phyloP scores from a whole-genome alignment of 2,329 filamentous ascomycete genomes.

The Ceratocystis variospora region DNA sequence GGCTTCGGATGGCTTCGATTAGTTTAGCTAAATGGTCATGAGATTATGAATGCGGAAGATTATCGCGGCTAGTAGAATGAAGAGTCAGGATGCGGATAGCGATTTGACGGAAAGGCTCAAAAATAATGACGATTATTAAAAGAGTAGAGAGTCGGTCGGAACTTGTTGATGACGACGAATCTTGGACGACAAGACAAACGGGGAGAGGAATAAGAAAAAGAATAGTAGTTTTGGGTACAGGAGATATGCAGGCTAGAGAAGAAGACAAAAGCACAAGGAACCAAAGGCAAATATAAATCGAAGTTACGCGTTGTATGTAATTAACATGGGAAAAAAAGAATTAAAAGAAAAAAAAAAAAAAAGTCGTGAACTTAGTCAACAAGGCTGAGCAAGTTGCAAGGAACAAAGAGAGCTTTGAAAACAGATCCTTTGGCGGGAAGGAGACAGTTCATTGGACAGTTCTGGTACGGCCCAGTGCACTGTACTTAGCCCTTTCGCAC shows the following conservation, averaged over 20 bases:
- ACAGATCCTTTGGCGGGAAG: background rate
- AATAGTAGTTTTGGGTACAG: background rate
- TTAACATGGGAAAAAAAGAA: background rate
- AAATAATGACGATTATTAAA: background rate
- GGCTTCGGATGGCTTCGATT: background rate
- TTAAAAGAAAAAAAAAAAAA: background rate
- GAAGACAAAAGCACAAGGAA: background rate
- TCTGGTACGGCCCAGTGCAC: background rate
- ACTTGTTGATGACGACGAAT: too few species aligned
- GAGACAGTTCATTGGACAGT: background rate
- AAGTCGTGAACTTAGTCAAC: background rate
- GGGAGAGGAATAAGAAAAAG: background rate
- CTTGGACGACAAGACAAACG: too few species aligned
- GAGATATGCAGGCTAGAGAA: background rate
- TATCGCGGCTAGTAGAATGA: too few species aligned
- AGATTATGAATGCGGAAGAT: too few species aligned
- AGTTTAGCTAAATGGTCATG: background rate
- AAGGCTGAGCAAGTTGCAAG: background rate
- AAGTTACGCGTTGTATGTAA: background rate
- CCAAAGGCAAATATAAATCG: background rate
- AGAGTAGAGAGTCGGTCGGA: background rate
- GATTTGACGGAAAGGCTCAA: background rate
- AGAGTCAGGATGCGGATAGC: background rate
- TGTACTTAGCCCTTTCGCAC: background rate
- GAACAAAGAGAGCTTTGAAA: constrained; percentile 1